Conservation (phyloP, 331 rosid genomes). For the Rhamnella rubrinervis region DNA sequence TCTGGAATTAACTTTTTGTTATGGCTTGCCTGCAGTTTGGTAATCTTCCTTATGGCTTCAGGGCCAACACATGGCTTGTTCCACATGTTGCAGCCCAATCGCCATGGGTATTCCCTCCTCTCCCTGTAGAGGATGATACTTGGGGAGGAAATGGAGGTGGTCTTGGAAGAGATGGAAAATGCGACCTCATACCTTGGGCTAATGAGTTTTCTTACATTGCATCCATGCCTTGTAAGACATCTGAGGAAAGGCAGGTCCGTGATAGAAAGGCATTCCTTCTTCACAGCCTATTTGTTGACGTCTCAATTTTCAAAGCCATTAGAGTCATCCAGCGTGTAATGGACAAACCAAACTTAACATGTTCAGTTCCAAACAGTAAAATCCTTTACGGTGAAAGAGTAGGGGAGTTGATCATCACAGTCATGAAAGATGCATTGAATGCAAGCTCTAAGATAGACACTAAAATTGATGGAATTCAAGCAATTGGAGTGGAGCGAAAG, state of each 20-base stretch:
- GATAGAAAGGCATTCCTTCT: constrained; percentile 95
- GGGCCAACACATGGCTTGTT: constrained; percentile 98
- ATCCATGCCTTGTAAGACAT: constrained; percentile 92
- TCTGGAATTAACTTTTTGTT: constrained; percentile 7
- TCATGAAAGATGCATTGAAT: constrained; percentile 68
- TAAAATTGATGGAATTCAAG: constrained; percentile 86
- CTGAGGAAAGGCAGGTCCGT: constrained; percentile 94
- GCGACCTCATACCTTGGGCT: constrained; percentile 87
- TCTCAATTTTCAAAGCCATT: constrained; percentile 82
- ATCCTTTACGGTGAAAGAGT: constrained; percentile 51
- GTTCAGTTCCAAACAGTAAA: constrained; percentile 39
- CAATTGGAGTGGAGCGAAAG: constrained; percentile 57
- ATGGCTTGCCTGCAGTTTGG: constrained; percentile 62
- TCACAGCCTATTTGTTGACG: constrained; percentile 91
- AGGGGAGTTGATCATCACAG: constrained; percentile 76
- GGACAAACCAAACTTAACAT: constrained; percentile 35
- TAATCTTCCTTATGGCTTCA: constrained; percentile 91
- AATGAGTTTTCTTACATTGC: constrained; percentile 72
- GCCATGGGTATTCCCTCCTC: constrained; percentile 65
- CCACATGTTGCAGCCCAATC: constrained; percentile 77
- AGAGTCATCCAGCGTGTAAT: constrained; percentile 61
- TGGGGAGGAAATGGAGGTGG: constrained; percentile 99
- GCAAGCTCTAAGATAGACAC: constrained; percentile 88
- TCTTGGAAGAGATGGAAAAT: constrained; percentile 74
- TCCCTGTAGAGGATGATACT: constrained; percentile 80